These are phyloP conservation scores for Hypomontagnella submonticulosa DNA, from an alignment of 495 filamentous ascomycete genomes.

Conservation along the genomic window DNA sequence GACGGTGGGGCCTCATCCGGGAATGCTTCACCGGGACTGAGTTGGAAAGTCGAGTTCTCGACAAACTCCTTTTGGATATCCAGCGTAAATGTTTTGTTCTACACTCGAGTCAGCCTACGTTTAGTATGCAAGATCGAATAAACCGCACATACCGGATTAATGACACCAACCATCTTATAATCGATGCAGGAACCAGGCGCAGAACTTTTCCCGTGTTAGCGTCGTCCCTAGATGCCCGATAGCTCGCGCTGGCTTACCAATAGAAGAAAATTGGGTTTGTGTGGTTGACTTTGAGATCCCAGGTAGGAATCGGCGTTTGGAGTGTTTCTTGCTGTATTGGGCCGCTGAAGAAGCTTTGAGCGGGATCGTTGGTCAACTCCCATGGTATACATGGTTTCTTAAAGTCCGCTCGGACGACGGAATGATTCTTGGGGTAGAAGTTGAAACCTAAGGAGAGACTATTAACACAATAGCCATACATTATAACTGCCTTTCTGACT, in stretches of 20 bases:
- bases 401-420: slow-evolving; percentile 67
- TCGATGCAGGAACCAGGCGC: slow-evolving; percentile 49
- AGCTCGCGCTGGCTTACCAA: slow-evolving; percentile 47
- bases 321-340: slow-evolving; percentile 7
- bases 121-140: background rate
- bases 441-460: slow-evolving; percentile 51
- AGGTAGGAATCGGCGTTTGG: slow-evolving; percentile 61
- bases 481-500: background rate
- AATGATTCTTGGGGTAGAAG: slow-evolving; percentile 70
- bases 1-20: slow-evolving; percentile 43
- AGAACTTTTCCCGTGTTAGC: slow-evolving; percentile 15
- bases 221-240: background rate
- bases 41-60: slow-evolving; percentile 45
- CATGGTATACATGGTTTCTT: slow-evolving; percentile 68
- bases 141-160: slow-evolving; percentile 52
- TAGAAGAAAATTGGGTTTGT: slow-evolving; percentile 71
- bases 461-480: background rate
- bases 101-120: slow-evolving; percentile 5
- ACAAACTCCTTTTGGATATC: slow-evolving; percentile 46
- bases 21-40: slow-evolving; percentile 53
- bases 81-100: slow-evolving; percentile 46
- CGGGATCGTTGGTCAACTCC: slow-evolving; percentile 52
- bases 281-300: slow-evolving; percentile 59
- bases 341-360: slow-evolving; percentile 24
- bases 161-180: slow-evolving; percentile 60